Evolutionary conservation across 2,329 filamentous ascomycete species (phyloP).

Genomic region (Ciborinia camelliae): DNA sequence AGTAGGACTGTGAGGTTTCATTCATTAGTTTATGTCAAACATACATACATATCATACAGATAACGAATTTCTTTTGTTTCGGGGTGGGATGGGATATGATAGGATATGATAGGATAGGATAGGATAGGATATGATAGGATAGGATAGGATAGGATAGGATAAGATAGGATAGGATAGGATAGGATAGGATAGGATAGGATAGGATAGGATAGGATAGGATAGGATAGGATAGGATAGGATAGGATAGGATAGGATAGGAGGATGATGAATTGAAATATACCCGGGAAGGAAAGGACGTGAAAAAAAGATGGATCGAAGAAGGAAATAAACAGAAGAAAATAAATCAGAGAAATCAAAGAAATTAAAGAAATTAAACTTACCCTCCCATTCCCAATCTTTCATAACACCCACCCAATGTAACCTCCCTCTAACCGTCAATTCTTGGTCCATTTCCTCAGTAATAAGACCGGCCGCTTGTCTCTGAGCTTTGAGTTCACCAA

Average conservation of each 20-base stretch:
- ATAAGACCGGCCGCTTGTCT: slow-evolving; percentile 27
- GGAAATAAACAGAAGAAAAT: background rate
- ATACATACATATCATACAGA: background rate
- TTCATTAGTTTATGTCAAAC: background rate
- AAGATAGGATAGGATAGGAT: background rate
- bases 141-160: background rate
- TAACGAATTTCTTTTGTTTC: slow-evolving; percentile 3
- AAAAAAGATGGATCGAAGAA: background rate
- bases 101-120: too few species aligned
- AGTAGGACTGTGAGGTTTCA: slow-evolving; percentile 8
- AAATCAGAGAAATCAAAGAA: background rate
- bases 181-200: background rate
- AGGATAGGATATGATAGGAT: background rate
- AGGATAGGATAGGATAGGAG: background rate
- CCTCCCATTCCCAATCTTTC: slow-evolving; percentile 71
- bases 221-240: background rate
- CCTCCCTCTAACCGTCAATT: slow-evolving; percentile 61
- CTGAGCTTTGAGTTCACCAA: slow-evolving; percentile 22
- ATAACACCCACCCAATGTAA: slow-evolving; percentile 70
- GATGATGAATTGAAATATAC: background rate
- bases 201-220: background rate
- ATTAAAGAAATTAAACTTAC: slow-evolving; percentile 43
- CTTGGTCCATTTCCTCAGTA: slow-evolving; percentile 49
- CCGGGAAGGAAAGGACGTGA: background rate
- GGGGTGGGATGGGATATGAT: background rate